Base-by-base conservation (phyloP, 257 asterid species). In the Scutellaria minor region DNA sequence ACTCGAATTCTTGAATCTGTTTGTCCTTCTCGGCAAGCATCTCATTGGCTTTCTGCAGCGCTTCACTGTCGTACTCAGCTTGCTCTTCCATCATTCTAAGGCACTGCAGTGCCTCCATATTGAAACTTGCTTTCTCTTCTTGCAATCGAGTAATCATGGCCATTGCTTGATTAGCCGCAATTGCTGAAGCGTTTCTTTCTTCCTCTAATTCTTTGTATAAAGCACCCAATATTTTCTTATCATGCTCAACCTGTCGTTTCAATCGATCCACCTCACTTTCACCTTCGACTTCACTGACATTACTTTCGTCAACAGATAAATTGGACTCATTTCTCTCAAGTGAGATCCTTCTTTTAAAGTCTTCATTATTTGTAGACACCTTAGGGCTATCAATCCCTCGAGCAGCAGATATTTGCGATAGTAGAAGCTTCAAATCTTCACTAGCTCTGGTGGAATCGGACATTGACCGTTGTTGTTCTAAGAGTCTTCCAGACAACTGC, bases 101-200 rank as follows among this genome's bases (percentile, higher is more conserved):
- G 72, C 83, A 87, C 71, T 92, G 98, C 62, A 88, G 64, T 3
- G 98, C 94, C 82, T 93, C 98, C 96, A 88, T 89, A 52, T 91
- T 83, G 35, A 93, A 82, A 45, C 91, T 74, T 0, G 98, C 90
- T 75, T 92, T 92, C 83, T 92, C 98, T 74, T 90, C 96, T 75
- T 92, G 98, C 78, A 92, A 75, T 73, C 96, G 75, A 59, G 97
- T 90, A 72, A 92, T 90, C 98, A 92, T 92, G 22, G 98, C 95
- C 98, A 92, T 88, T 4, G 98, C 87, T 79, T 92, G 96, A 76
- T 88, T 90, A 53, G 89, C 90, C n/a, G 98, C 97, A 60, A 88
- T 81, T 6, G 96, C 85, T 57, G 98, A 88, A 50, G 98, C 96
- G 68, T 78, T 92, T 82, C 95, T 81, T 83, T 92, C 98, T 70